A percentile compares a stretch with the other conserved stretches of the same genome.
phyloP scores from a whole-genome alignment of 306 rosid genomes.

The barrel medic (Medicago truncatula) region MtrunA17r5.0-ANR NC_053044.1:23394001-23394500 shows the following conservation, averaged over 20 bases:
- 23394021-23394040: background rate
- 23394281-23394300: slow-evolving; percentile 84
- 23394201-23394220: slow-evolving; percentile 58
- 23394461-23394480: slow-evolving; percentile 12
- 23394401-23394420: slow-evolving; percentile 16
- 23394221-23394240: slow-evolving; percentile 68
- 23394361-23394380: slow-evolving; percentile 85
- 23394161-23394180: too few relatives aligned
- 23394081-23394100: too few relatives aligned
- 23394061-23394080: too few relatives aligned
- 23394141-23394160: too few relatives aligned
- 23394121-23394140: too few relatives aligned
- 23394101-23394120: too few relatives aligned
- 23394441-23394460: slow-evolving; percentile 23
- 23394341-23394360: slow-evolving; percentile 98
- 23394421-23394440: slow-evolving; percentile 5
- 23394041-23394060: too few relatives aligned
- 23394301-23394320: slow-evolving; percentile 77
- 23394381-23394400: slow-evolving; percentile 59
- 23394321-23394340: slow-evolving; percentile 82
- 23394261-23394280: slow-evolving; percentile 96
- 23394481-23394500: slow-evolving; percentile 19
- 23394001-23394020: background rate
- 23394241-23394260: slow-evolving; percentile 97
- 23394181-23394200: too few relatives aligned